A percentile compares a stretch with the other conserved stretches of the same genome.
Evolutionary conservation across 768 basidiomycete species (phyloP).

Genomic region (Gloeophyllum trabeum): DNA sequence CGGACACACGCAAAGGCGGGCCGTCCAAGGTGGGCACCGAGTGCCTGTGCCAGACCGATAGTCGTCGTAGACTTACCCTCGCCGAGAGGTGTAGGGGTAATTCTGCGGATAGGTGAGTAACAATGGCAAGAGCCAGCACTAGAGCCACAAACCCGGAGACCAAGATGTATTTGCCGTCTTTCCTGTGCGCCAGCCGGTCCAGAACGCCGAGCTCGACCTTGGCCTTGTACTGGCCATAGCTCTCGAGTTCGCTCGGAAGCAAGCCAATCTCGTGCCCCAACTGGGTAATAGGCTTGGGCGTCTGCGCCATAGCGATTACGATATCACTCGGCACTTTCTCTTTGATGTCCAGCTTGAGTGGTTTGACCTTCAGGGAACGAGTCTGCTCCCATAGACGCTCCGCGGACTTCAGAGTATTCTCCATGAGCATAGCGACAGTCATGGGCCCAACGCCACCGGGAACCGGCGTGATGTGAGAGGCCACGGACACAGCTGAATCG

Average conservation of each 20-base stretch:
- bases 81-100: slow-evolving; percentile 93
- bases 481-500: slow-evolving; percentile 59
- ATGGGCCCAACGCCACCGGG: slow-evolving; percentile 99
- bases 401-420: slow-evolving; percentile 82
- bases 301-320: slow-evolving; percentile 91
- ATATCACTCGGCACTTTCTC: slow-evolving; percentile 93
- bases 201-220: slow-evolving; percentile 90
- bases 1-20: slow-evolving; percentile 94
- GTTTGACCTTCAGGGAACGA: slow-evolving; percentile 58
- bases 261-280: slow-evolving; percentile 87
- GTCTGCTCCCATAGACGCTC: slow-evolving; percentile 68
- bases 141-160: slow-evolving; percentile 66
- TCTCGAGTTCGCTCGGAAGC: slow-evolving; percentile 78
- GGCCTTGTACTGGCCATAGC: slow-evolving; percentile 93
- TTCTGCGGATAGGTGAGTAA: slow-evolving; percentile 31
- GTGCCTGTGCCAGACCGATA: slow-evolving; percentile 91
- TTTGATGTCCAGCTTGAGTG: slow-evolving; percentile 68
- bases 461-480: slow-evolving; percentile 92
- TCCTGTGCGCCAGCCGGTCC: slow-evolving; percentile 73
- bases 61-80: slow-evolving; percentile 99
- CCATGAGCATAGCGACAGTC: slow-evolving; percentile 98
- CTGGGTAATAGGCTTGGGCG: slow-evolving; percentile 76
- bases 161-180: slow-evolving; percentile 93
- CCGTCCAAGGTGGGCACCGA: slow-evolving; percentile 89
- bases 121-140: not conserved